Evolutionary conservation across 331 rosid species (phyloP).

Genomic region (Malus hybrid): DNA sequence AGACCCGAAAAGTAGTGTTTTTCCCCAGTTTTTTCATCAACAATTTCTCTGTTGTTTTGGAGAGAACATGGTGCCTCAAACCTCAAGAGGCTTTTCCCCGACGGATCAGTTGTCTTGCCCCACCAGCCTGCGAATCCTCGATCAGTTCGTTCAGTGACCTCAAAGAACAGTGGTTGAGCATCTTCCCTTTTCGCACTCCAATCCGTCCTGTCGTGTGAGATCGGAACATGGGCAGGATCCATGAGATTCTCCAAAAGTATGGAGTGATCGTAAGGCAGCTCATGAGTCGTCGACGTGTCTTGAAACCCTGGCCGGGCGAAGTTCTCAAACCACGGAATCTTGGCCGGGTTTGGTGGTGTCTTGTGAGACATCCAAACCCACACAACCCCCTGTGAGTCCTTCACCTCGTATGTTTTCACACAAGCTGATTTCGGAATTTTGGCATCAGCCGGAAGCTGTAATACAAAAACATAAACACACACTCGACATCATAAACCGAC

Average conservation of each 20-base stretch:
- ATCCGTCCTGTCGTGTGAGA: conserved; percentile 93
- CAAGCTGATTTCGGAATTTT: conserved; percentile 86
- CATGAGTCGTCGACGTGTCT: conserved; percentile 73
- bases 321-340: conserved; percentile 87
- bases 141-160: conserved; percentile 69
- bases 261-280: conserved; percentile 97
- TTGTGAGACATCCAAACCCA: conserved; percentile 96
- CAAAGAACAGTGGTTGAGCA: conserved; percentile 66
- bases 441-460: conserved; percentile 88
- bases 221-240: conserved; percentile 97
- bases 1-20: conserved; percentile 64
- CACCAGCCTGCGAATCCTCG: conserved; percentile 96
- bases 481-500: background rate
- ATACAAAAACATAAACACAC: background rate
- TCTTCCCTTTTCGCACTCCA: conserved; percentile 82
- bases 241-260: conserved; percentile 89
- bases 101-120: conserved; percentile 58
- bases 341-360: conserved; percentile 54
- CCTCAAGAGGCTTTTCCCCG: conserved; percentile 48
- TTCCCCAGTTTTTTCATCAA: conserved; percentile 48
- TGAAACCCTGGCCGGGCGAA: conserved; percentile 78
- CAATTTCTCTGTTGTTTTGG: conserved; percentile 65
- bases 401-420: conserved; percentile 62
- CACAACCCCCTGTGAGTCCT: conserved; percentile 84
- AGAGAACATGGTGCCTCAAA: conserved; percentile 88